A percentile compares a stretch with the other conserved stretches of the same genome.
These are phyloP conservation scores for Cyberlindnera euphorbiiphila DNA, from an alignment of 805 yeast species.

Conservation along the genomic window DNA sequence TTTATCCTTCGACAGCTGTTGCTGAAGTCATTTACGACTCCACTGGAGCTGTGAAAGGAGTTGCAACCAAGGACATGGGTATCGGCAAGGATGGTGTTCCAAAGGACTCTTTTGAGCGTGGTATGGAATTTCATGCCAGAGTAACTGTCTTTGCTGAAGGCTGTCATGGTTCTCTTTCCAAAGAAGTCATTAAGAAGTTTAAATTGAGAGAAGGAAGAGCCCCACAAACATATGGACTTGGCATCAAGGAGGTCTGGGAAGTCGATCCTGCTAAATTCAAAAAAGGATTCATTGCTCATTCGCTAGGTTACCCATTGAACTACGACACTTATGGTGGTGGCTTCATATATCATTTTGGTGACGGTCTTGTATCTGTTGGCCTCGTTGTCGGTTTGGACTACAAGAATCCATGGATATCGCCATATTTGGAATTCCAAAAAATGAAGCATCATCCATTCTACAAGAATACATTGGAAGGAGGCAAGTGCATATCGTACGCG, in stretches of 20 bases:
- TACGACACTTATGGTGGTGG: conserved; percentile 90
- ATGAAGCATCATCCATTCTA: conserved; percentile 92
- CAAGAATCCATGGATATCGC: conserved; percentile 90
- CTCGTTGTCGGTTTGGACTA: conserved; percentile 94
- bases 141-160: conserved; percentile 93
- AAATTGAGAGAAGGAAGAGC: conserved; percentile 59
- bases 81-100: conserved; percentile 71
- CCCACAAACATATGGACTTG: conserved; percentile 92
- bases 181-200: conserved; percentile 67
- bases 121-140: conserved; percentile 94
- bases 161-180: conserved; percentile 93
- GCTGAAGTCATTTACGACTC: conserved; percentile 65
- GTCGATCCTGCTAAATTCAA: conserved; percentile 78
- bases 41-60: conserved; percentile 71
- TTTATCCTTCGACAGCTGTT: conserved; percentile 88
- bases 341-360: conserved; percentile 95
- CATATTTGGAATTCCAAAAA: conserved; percentile 92
- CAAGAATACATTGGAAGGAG: conserved; percentile 69
- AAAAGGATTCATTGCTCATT: conserved; percentile 78
- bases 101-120: conserved; percentile 83
- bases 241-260: conserved; percentile 97
- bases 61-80: conserved; percentile 94
- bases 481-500: conserved; percentile 89
- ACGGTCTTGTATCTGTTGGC: conserved; percentile 86
- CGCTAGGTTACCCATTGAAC: conserved; percentile 83